Percentiles rank a stretch among this genome's conserved stretches.
phyloP scores from a whole-genome alignment of 2,329 filamentous ascomycete species.

The Botrytis fragariae region DNA sequence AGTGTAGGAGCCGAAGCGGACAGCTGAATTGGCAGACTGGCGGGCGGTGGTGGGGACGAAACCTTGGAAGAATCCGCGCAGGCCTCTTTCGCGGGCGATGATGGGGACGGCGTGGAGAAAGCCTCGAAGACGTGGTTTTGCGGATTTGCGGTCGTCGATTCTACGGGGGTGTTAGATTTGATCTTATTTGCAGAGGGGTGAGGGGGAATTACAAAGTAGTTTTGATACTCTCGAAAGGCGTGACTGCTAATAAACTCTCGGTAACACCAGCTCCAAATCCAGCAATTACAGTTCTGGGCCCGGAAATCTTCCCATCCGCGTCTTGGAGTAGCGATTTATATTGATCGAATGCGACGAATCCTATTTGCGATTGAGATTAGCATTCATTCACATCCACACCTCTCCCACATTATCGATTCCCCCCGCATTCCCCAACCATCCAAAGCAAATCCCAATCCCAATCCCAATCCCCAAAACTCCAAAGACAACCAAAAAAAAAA shows the following conservation, averaged over 20 bases:
- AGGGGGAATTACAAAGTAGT: constrained; percentile 67
- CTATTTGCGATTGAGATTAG: constrained; percentile 41
- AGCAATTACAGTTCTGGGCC: constrained; percentile 85
- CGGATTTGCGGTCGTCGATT: constrained; percentile 89
- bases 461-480: background rate
- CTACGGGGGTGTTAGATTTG: constrained; percentile 42
- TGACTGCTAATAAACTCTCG: constrained; percentile 89
- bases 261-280: constrained; percentile 95
- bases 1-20: constrained; percentile 87
- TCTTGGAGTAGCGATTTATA: constrained; percentile 84
- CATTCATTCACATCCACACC: background rate
- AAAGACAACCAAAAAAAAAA: background rate
- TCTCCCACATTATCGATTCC: background rate
- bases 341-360: constrained; percentile 93
- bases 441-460: background rate
- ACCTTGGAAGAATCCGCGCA: constrained; percentile 94
- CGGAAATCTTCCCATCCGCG: constrained; percentile 81
- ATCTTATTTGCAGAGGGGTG: no score
- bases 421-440: no score
- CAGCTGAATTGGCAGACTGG: constrained; percentile 91
- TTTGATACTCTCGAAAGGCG: constrained; percentile 97
- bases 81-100: constrained; percentile 82
- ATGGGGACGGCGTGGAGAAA: constrained; percentile 88
- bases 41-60: constrained; percentile 92
- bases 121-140: constrained; percentile 82